Evolutionary conservation across 768 basidiomycete species (phyloP).

Genomic region (Boletales sp.): DNA sequence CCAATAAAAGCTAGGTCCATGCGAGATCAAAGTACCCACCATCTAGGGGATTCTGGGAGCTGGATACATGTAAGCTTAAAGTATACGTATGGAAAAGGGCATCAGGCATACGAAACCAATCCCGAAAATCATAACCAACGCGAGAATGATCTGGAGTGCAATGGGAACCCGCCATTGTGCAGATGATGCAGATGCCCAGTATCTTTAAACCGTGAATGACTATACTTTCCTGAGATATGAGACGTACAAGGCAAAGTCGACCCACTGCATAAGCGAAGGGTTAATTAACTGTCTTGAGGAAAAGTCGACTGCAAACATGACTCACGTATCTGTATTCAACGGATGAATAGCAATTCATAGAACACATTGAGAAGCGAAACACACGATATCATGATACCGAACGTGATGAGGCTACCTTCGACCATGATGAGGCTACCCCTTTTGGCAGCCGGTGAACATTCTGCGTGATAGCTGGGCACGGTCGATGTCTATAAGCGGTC

Average conservation of each 20-base stretch:
- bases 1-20: no score
- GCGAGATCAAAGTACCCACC: slow-evolving; percentile 29
- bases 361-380: slow-evolving; percentile 16
- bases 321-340: slow-evolving; percentile 20
- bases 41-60: slow-evolving; percentile 60
- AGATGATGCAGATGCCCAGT: slow-evolving; percentile 45
- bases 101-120: slow-evolving; percentile 43
- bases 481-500: slow-evolving; percentile 51
- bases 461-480: slow-evolving; percentile 61
- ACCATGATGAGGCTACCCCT: slow-evolving; percentile 64
- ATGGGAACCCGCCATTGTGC: slow-evolving; percentile 64
- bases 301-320: not conserved
- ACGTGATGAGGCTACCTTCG: slow-evolving; percentile 60
- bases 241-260: slow-evolving; percentile 58
- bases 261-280: slow-evolving; percentile 40
- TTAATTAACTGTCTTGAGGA: slow-evolving; percentile 1
- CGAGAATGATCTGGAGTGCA: slow-evolving; percentile 55
- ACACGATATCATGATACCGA: slow-evolving; percentile 61
- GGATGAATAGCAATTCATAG: not conserved
- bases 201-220: slow-evolving; percentile 30
- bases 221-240: not conserved
- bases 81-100: not conserved
- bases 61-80: slow-evolving; percentile 15
- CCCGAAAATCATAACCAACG: slow-evolving; percentile 46
- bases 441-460: slow-evolving; percentile 57